Evolutionary conservation across 1,284 basidiomycete species (phyloP).

Genomic region (Boletus smithii): DNA sequence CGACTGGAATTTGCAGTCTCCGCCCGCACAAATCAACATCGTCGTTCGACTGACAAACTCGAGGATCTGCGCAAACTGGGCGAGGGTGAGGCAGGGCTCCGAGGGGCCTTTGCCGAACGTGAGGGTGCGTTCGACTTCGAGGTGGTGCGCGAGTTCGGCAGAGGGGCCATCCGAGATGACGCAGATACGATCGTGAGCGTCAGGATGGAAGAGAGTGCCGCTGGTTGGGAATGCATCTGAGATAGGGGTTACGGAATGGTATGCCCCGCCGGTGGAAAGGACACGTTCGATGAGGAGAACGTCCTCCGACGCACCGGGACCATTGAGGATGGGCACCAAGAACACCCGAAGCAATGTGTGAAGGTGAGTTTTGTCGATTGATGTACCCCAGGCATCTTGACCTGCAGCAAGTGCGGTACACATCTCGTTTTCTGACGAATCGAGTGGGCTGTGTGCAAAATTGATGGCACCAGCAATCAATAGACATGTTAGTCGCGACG

Average conservation of each 20-base stretch:
- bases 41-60: conserved; percentile 11
- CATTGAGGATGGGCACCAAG: background rate
- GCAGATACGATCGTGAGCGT: conserved; percentile 12
- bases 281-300: conserved; percentile 18
- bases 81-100: conserved; percentile 1
- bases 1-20: conserved; percentile 13
- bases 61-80: conserved; percentile 11
- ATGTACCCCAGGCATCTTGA: background rate
- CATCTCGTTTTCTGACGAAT: conserved; percentile 10
- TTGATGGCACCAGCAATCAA: conserved; percentile 2
- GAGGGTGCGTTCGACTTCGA: conserved; percentile 13
- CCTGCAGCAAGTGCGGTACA: conserved; percentile 5
- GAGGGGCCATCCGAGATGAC: background rate
- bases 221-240: conserved; percentile 1
- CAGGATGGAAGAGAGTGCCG: conserved; percentile 7
- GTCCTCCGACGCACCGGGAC: background rate
- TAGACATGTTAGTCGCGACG: conserved; percentile 1
- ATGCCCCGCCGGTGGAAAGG: conserved; percentile 5
- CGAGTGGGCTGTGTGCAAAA: background rate
- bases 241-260: conserved; percentile 12
- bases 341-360: conserved; percentile 11
- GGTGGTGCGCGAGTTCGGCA: background rate
- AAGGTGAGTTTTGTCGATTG: background rate
- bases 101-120: background rate
- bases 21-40: conserved; percentile 2